These are phyloP conservation scores for Entamoeba histolytica DNA, from an alignment of 208 protist species.

Conservation along the genomic window DNA sequence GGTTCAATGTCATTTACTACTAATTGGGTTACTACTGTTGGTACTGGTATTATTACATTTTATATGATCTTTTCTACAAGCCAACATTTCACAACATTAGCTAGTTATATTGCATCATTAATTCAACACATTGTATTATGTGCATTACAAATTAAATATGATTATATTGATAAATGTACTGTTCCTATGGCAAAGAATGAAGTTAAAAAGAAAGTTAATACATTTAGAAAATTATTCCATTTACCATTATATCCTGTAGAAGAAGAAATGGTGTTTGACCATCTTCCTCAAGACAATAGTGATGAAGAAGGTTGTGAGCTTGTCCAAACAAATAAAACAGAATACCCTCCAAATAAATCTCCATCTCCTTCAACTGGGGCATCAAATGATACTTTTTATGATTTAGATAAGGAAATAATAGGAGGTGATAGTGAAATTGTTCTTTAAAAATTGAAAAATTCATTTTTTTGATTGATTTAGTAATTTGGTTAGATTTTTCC, in stretches of 20 bases:
- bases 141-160: neutral
- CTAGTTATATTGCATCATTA: neutral
- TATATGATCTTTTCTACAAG: neutral
- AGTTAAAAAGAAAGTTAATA: neutral
- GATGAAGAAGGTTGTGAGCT: neutral
- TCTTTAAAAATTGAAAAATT: too few species aligned
- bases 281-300: neutral
- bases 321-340: too few species aligned
- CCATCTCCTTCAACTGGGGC: too few species aligned
- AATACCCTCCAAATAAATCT: too few species aligned
- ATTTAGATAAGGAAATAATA: too few species aligned
- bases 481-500: too few species aligned
- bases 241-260: neutral
- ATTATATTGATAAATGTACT: neutral
- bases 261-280: neutral
- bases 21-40: neutral
- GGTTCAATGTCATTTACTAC: neutral
- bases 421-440: too few species aligned
- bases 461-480: too few species aligned
- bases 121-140: neutral
- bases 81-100: neutral
- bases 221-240: neutral
- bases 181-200: neutral
- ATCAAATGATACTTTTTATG: too few species aligned
- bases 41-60: neutral